Percentiles rank a stretch among this genome's conserved stretches.
These are phyloP conservation scores for Rugonectria rugulosa DNA, from an alignment of 2,329 filamentous ascomycete genomes.

Conservation along the genomic window DNA sequence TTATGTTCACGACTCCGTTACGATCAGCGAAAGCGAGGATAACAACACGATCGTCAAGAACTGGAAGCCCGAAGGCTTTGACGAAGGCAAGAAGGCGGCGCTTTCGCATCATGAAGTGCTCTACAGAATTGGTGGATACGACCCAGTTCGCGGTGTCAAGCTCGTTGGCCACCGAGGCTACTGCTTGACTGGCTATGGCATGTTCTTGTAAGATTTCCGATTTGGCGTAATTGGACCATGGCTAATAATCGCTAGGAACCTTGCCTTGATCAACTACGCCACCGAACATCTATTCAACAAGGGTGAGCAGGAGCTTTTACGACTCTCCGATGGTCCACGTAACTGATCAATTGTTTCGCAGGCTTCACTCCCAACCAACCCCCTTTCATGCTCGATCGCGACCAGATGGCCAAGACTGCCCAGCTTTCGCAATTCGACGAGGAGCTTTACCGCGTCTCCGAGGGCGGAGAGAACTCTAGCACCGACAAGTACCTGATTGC, in stretches of 20 bases:
- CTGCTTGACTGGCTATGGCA: slow-evolving; percentile 87
- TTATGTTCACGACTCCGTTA: slow-evolving; percentile 83
- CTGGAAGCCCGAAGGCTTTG: slow-evolving; percentile 81
- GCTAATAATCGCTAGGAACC: slow-evolving; percentile 60
- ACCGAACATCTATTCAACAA: slow-evolving; percentile 75
- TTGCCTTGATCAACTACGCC: slow-evolving; percentile 94
- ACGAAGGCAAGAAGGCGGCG: slow-evolving; percentile 75
- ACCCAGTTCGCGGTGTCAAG: slow-evolving; percentile 91
- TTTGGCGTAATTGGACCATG: not conserved
- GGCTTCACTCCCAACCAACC: slow-evolving; percentile 86
- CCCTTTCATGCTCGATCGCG: slow-evolving; percentile 93
- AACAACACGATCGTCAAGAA: slow-evolving; percentile 79
- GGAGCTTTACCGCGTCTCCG: slow-evolving; percentile 95
- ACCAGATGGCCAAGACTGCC: slow-evolving; percentile 97
- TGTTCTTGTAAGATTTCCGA: slow-evolving; percentile 66
- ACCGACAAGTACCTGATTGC: slow-evolving; percentile 84
- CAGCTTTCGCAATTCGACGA: slow-evolving; percentile 98
- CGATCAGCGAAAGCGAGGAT: slow-evolving; percentile 85
- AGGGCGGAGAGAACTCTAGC: slow-evolving; percentile 82
- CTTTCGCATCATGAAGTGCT: slow-evolving; percentile 97
- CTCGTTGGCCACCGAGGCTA: slow-evolving; percentile 95
- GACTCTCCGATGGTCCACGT: not conserved
- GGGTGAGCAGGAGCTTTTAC: slow-evolving; percentile 16
- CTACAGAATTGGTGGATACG: slow-evolving; percentile 86
- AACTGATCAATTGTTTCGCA: slow-evolving; percentile 25